phyloP scores from a whole-genome alignment of 495 filamentous ascomycete species.

The Thozetella sp. region DNA sequence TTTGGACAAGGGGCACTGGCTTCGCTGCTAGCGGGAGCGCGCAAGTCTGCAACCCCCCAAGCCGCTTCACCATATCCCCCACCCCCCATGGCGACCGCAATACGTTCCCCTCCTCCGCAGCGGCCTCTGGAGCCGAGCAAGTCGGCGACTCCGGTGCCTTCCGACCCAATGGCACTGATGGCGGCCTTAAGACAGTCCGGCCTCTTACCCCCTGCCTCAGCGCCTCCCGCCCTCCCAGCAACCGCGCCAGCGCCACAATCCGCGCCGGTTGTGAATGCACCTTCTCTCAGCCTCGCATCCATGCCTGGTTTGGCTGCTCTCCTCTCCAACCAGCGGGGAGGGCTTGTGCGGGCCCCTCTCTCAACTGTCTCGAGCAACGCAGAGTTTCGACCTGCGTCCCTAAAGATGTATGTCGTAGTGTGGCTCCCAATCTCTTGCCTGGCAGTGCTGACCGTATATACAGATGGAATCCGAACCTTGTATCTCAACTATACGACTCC shows the following conservation, averaged over 20 bases:
- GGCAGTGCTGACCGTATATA: slow-evolving; percentile 27
- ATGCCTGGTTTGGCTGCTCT: slow-evolving; percentile 24
- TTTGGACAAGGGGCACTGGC: slow-evolving; percentile 56
- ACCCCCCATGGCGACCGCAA: slow-evolving; percentile 23
- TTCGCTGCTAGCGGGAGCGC: slow-evolving; percentile 38
- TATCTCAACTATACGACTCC: slow-evolving; percentile 73
- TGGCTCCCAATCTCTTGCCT: slow-evolving; percentile 5
- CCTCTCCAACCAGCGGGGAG: slow-evolving; percentile 23
- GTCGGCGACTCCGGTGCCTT: slow-evolving; percentile 11
- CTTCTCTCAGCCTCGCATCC: not conserved
- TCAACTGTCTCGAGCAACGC: slow-evolving; percentile 22
- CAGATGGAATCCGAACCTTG: slow-evolving; percentile 75
- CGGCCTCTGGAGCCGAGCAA: slow-evolving; percentile 2
- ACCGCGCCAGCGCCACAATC: slow-evolving; percentile 32
- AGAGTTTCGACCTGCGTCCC: slow-evolving; percentile 7
- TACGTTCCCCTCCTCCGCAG: slow-evolving; percentile 39
- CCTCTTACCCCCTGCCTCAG: slow-evolving; percentile 34
- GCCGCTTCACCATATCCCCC: slow-evolving; percentile 38
- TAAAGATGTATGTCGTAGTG: slow-evolving; percentile 26
- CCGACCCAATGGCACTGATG: slow-evolving; percentile 44
- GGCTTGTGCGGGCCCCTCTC: slow-evolving; percentile 29
- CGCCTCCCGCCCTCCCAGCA: slow-evolving; percentile 23
- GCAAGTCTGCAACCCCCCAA: slow-evolving; percentile 46
- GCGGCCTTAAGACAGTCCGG: slow-evolving; percentile 51
- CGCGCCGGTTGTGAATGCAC: not conserved